These are phyloP conservation scores for Metschnikowia vanudenii DNA, from an alignment of 805 yeast species.

Conservation along the genomic window DNA sequence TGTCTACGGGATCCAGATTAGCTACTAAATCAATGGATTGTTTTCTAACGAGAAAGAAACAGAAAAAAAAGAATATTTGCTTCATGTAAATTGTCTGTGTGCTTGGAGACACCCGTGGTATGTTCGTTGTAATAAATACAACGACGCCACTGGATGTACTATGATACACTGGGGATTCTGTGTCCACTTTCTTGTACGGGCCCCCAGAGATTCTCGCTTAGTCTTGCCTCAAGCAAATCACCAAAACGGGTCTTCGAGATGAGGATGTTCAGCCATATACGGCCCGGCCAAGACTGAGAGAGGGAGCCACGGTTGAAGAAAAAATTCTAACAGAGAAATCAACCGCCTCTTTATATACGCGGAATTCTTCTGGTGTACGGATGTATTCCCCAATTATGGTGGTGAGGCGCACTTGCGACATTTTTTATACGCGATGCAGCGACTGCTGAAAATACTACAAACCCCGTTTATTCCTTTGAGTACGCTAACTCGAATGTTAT, in stretches of 20 bases:
- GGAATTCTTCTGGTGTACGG: constrained; percentile 7
- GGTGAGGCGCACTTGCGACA: no score
- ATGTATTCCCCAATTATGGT: neutral
- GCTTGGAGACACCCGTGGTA: constrained; percentile 51
- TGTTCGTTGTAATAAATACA: constrained; percentile 10
- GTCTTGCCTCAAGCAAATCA: constrained; percentile 38
- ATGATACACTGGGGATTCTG: constrained; percentile 42
- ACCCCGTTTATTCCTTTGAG: neutral
- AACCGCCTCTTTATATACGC: neutral
- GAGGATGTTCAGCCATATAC: constrained; percentile 25
- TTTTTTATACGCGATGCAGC: no score
- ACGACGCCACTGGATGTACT: constrained; percentile 42
- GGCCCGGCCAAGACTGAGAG: constrained; percentile 19
- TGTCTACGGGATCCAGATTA: no score
- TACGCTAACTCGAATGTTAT: neutral
- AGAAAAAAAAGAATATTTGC: no score
- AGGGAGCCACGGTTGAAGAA: constrained; percentile 4
- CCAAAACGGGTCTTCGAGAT: constrained; percentile 44
- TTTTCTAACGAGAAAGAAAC: no score
- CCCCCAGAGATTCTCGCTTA: constrained; percentile 27
- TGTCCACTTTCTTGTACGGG: constrained; percentile 25
- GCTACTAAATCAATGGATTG: no score
- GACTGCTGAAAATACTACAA: neutral
- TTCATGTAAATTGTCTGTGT: no score
- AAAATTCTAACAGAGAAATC: neutral